Conservation (phyloP, 805 yeast genomes). For the Grigorovia jiainica region DNA sequence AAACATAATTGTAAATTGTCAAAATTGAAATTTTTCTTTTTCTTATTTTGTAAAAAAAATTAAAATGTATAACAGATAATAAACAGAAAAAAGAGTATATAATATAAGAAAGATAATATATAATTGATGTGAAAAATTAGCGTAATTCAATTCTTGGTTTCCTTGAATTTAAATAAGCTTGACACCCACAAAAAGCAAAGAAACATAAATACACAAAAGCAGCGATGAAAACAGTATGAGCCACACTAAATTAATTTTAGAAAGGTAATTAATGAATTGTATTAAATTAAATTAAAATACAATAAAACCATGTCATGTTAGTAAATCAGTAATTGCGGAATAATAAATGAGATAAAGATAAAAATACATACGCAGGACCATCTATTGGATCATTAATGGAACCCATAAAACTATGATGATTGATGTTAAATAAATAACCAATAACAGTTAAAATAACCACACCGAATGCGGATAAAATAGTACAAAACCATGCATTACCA, state of each 20-base stretch:
- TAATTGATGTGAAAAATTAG: no score
- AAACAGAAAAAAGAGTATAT: no score
- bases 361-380: constrained; percentile 55
- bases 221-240: constrained; percentile 83
- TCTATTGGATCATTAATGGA: constrained; percentile 84
- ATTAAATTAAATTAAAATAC: neutral
- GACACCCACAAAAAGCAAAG: constrained; percentile 86
- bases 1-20: no score
- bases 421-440: constrained; percentile 69
- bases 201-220: constrained; percentile 72
- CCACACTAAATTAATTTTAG: constrained; percentile 42
- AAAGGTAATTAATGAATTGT: neutral
- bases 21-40: no score
- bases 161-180: constrained; percentile 54
- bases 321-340: neutral
- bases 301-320: neutral
- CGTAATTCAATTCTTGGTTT: constrained; percentile 54
- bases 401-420: constrained; percentile 89
- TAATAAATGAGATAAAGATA: neutral
- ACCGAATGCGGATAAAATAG: constrained; percentile 86
- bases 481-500: constrained; percentile 91
- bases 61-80: no score
- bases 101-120: no score
- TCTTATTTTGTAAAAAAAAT: no score
- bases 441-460: constrained; percentile 77